These are phyloP conservation scores for Diaporthe amygdali DNA, from an alignment of 2,329 filamentous ascomycete species.

Conservation along the genomic window DNA sequence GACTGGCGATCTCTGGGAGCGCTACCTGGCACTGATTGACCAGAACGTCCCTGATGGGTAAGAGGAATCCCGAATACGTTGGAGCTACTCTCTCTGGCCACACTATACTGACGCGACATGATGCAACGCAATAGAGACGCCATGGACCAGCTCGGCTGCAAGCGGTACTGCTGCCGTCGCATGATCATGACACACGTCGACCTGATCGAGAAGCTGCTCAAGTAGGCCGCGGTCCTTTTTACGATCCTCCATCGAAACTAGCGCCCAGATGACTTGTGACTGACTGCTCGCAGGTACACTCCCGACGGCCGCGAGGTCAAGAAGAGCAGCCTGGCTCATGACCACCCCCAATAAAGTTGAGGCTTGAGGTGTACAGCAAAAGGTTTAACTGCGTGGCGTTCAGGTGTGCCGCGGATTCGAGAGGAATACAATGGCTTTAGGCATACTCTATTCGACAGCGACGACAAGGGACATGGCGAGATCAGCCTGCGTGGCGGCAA, in stretches of 20 bases:
- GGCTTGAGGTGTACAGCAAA: background rate
- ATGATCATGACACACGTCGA: constrained; percentile 99
- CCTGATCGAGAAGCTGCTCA: constrained; percentile 95
- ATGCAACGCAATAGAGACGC: constrained; percentile 70
- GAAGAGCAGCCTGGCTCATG: constrained; percentile 51
- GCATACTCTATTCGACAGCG: background rate
- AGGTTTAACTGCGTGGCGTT: constrained; percentile 21
- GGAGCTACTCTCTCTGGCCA: background rate
- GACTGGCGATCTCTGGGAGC: constrained; percentile 96
- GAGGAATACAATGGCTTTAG: background rate
- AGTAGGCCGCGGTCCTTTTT: constrained; percentile 61
- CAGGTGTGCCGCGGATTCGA: constrained; percentile 6
- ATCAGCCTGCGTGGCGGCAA: constrained; percentile 5
- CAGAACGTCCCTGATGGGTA: constrained; percentile 78
- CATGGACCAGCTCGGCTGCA: constrained; percentile 92
- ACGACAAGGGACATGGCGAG: background rate
- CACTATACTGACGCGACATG: constrained; percentile 32
- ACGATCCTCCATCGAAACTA: background rate
- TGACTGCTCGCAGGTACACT: constrained; percentile 54
- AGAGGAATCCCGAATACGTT: constrained; percentile 34
- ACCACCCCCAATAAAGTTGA: constrained; percentile 19
- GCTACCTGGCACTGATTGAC: constrained; percentile 87
- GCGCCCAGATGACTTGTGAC: background rate
- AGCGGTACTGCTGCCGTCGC: constrained; percentile 96
- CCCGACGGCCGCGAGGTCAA: constrained; percentile 68